Conservation (phyloP, 345 rosid genomes). For the Populus deltoides region DNA sequence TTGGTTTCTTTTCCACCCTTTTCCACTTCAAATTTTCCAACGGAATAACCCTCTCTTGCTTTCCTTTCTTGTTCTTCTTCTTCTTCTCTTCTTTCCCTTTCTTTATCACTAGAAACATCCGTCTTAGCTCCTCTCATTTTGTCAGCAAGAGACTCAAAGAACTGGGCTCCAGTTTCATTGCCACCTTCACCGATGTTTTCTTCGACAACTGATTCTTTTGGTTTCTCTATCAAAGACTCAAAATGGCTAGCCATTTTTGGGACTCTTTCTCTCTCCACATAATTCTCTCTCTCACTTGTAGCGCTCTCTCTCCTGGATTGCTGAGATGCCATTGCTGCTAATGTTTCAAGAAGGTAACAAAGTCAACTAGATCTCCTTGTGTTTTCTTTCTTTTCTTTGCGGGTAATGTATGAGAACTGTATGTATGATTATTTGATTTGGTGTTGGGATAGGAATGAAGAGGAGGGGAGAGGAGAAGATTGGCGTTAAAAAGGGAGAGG, state of each 20-base stretch:
- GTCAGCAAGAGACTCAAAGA: conserved; percentile 14
- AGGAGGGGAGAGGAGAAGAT: neutral
- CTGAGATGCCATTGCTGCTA: conserved; percentile 56
- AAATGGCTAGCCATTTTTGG: conserved; percentile 64
- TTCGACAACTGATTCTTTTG: conserved; percentile 6
- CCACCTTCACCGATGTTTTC: neutral
- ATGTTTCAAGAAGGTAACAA: neutral
- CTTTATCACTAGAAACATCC: neutral
- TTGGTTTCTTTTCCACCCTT: neutral
- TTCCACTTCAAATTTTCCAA: conserved; percentile 2
- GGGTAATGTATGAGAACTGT: neutral
- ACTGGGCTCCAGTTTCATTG: neutral
- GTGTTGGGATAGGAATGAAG: neutral
- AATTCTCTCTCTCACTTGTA: conserved; percentile 39
- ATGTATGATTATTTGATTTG: no score
- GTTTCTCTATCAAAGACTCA: conserved; percentile 40
- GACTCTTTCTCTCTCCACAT: conserved; percentile 52
- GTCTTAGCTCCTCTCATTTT: neutral
- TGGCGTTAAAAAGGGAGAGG: conserved; percentile 7
- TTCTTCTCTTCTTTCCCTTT: neutral
- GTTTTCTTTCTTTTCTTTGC: neutral
- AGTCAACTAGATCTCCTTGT: no score
- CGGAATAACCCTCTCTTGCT: neutral
- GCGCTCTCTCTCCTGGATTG: conserved; percentile 50
- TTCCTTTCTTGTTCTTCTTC: neutral